Evolutionary conservation across 176 grass and related monocot species (phyloP), one percentile per base, ranked within the genome.

Genomic region (Bromus sterilis): DNA sequence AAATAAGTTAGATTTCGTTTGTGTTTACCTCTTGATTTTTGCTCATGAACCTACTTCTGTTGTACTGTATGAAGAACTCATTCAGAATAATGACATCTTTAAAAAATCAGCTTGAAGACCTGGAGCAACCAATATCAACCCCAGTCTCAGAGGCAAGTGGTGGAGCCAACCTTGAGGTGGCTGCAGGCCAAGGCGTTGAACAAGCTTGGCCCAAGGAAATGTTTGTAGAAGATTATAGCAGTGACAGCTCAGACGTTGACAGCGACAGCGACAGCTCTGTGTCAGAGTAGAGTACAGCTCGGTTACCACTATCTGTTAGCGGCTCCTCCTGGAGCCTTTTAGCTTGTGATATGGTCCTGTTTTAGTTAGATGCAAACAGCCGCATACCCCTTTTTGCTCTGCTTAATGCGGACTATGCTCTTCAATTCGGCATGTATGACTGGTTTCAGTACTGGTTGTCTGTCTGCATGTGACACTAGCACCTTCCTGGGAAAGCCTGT

Each of bases 71-170:
- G 25, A 70, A 61, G 26, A 83, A 71, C 67, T 71, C 0, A 9
- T 71, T 26, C 12, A 12, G 40, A 71, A 44, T 2, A 44, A 5
- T 71, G 68, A 0, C 39, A 71, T 48, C 7, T 71, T 72, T 20
- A 0, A 46, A 30, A 49, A 49, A 49, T 49, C 77, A 99, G 96
- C 88, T 93, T 70, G 66, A 70, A 9, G 11, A 70, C 35, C 66
- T 42, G 66, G 68, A 72, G 40, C 39, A 44, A 44, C 24, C 39
- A 71, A 29, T 43, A 51, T 55, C 76, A 42, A 89, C 18, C 77
- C 85, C 91, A 70, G 78, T 83, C n/a, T 29, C 76, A 24, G 89
- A 82, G 56, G 44, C 63, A 44, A 74, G 9, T 28, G 39, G 11
- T 71, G 35, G 46, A 49, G 46, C 46, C 7, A 16, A 49, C 46